A percentile compares a stretch with the other conserved stretches of the same genome.
phyloP scores from a whole-genome alignment of 805 yeast species.

The Starmerella bombi region DNA sequence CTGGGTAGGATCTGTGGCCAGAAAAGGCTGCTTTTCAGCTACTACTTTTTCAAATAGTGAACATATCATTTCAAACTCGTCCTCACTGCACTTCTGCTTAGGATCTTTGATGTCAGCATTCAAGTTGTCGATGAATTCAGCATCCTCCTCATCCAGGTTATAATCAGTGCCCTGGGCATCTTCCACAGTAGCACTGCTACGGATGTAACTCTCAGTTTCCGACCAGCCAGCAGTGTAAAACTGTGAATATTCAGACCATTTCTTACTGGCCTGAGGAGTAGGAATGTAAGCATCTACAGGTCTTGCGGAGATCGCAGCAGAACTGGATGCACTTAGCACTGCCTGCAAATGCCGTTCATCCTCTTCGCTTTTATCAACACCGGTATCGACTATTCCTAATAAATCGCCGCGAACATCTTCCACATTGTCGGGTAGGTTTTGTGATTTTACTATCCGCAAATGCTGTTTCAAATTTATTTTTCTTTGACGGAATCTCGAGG shows the following conservation, averaged over 20 bases:
- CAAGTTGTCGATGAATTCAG: conserved; percentile 41
- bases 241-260: conserved; percentile 62
- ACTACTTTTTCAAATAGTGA: conserved; percentile 62
- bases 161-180: conserved; percentile 79
- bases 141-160: conserved; percentile 84
- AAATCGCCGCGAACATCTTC: conserved; percentile 71
- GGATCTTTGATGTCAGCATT: conserved; percentile 20
- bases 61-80: conserved; percentile 71
- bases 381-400: conserved; percentile 75
- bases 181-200: conserved; percentile 90
- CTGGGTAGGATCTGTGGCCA: conserved; percentile 71
- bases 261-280: conserved; percentile 83
- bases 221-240: conserved; percentile 56
- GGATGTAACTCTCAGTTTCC: conserved; percentile 69
- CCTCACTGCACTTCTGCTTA: conserved; percentile 44
- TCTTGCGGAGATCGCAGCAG: conserved; percentile 37
- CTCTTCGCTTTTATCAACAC: conserved; percentile 95
- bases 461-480: conserved; percentile 88
- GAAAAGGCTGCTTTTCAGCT: conserved; percentile 73
- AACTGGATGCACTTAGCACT: conserved; percentile 68
- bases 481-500: conserved; percentile 79
- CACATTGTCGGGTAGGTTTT: conserved; percentile 70
- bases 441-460: conserved; percentile 59
- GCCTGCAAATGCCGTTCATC: conserved; percentile 92
- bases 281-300: conserved; percentile 56